Percentiles rank a stretch among this genome's conserved stretches.
Evolutionary conservation across 2,329 filamentous ascomycete genomes (phyloP).

Genomic region (Paramyrothecium roridum): DNA sequence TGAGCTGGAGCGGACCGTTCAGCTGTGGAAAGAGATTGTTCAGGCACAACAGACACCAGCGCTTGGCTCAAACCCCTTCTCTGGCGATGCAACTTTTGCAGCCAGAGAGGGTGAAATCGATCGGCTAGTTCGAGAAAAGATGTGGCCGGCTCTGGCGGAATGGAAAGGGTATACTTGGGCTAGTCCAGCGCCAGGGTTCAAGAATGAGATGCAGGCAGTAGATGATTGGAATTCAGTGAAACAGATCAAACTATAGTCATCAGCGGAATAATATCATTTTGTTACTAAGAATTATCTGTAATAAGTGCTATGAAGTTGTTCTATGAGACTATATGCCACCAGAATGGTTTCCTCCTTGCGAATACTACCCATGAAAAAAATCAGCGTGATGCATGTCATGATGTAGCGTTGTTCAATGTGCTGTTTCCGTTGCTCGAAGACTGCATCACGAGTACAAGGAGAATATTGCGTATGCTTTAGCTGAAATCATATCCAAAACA

Average conservation of each 20-base stretch:
- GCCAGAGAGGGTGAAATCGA: background rate
- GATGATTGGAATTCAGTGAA: background rate
- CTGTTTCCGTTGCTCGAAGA: no score
- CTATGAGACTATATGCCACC: no score
- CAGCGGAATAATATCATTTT: no score
- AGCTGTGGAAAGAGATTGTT: background rate
- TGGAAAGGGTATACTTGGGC: constrained; percentile 1
- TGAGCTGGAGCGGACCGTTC: background rate
- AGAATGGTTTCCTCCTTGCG: no score
- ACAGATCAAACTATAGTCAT: background rate
- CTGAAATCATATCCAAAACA: no score
- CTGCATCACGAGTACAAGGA: no score
- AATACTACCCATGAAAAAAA: no score
- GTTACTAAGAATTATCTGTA: no score
- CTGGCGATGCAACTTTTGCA: background rate
- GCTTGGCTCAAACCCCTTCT: background rate
- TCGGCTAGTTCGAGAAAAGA: background rate
- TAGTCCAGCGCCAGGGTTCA: background rate
- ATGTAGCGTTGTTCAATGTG: no score
- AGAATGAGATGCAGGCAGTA: background rate
- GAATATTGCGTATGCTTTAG: no score
- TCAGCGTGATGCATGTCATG: no score
- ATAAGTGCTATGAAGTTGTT: no score
- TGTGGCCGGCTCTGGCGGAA: constrained; percentile 1
- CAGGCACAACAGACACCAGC: background rate